Base-by-base conservation (phyloP, 805 yeast species). In the Saturnispora sanitii region DNA sequence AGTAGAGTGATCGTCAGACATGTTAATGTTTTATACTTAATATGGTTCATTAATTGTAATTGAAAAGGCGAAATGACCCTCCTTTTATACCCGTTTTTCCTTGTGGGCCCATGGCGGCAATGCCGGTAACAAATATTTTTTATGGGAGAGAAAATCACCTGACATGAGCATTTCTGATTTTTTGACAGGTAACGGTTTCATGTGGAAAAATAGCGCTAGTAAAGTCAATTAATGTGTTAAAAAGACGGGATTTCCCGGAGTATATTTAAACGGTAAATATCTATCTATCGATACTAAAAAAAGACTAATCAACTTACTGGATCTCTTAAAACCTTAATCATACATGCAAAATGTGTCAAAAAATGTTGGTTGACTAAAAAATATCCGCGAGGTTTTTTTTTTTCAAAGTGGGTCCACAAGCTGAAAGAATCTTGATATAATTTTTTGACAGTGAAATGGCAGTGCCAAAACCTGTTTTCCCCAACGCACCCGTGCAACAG, bases 401-500 rank as follows among this genome's bases (percentile, higher is more conserved):
- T 19, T 22, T 12, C 15, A 28, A 11, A 28, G 32, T 11, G 32
- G 32, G 27, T 25, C 27, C 27, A 25, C 12, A 8, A 25, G 8
- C 12, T 8, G 27, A 12, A 25, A 25, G 12, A 12, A 12, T 8
- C 27, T 12, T 25, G 27, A 12, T 8, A 8, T 8, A 25, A 25
- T 25, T 12, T 25, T 25, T 16, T 11, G 6, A 30, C 6, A n/a
- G 20, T 34, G 28, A 32, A 19, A 7, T 25, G 11, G 27, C 37
- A 21, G 31, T 42, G 2, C 49, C 49, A 2, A 35, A 38, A 38
- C 66, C 57, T 27, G 71, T 54, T 33, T 37, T 44, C 42, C 73
- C 63, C 1, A 51, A 41, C 47, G 60, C 75, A 1, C 79, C 80
- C 1, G 75, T 71, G 0, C 50, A 66, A 3, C 61, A 65, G 5